These are phyloP conservation scores for Phytophthora gonapodyides DNA, from an alignment of 352 stramenopile genomes.

Conservation along the genomic window DNA sequence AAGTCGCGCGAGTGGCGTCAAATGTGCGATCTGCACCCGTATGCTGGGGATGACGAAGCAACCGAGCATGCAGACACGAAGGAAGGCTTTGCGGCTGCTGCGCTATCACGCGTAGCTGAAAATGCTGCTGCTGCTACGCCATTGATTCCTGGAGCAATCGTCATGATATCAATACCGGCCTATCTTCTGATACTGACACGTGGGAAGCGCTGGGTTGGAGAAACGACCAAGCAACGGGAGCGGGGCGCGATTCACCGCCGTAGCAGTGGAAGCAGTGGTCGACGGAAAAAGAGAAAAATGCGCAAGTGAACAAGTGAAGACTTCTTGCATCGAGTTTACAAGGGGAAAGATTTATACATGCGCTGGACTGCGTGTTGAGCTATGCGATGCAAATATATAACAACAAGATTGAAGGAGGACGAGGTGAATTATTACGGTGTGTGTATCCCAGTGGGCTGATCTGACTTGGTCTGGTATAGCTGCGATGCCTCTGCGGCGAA, in stretches of 20 bases:
- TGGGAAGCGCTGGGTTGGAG: constrained; percentile 36
- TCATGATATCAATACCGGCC: constrained; percentile 31
- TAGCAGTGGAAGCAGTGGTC: constrained; percentile 18
- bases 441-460: too few relatives aligned
- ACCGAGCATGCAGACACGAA: not conserved
- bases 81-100: constrained; percentile 8
- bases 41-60: constrained; percentile 6
- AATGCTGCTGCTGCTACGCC: constrained; percentile 18
- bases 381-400: constrained; percentile 15
- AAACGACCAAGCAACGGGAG: constrained; percentile 25
- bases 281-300: constrained; percentile 35
- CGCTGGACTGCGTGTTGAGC: not conserved
- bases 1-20: constrained; percentile 33
- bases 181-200: constrained; percentile 33
- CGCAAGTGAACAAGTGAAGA: constrained; percentile 26
- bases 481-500: too few relatives aligned
- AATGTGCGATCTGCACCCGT: constrained; percentile 32
- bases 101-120: constrained; percentile 17
- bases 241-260: constrained; percentile 31
- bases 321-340: not conserved
- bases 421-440: too few relatives aligned
- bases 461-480: too few relatives aligned
- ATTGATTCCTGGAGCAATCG: constrained; percentile 21
- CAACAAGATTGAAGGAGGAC: not conserved
- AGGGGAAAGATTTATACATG: constrained; percentile 6